Conservation (phyloP, 2,329 filamentous ascomycete species). For the Neurospora crassa region DNA sequence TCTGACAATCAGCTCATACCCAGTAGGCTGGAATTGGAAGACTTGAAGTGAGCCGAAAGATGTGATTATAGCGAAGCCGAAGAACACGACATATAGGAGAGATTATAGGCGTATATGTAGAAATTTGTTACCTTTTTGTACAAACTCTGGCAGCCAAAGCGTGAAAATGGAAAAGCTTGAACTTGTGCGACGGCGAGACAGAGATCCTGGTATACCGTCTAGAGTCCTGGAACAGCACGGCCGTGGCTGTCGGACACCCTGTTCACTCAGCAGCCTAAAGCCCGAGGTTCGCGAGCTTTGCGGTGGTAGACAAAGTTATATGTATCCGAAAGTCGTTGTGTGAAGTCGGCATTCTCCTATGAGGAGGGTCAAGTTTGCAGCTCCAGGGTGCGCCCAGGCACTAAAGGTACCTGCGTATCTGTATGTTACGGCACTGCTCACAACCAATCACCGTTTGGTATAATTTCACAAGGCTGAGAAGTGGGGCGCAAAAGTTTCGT, state of each 20-base stretch:
- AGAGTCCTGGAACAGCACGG: neutral
- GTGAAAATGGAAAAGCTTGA: neutral
- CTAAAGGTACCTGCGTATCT: neutral
- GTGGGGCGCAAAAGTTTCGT: constrained; percentile 15
- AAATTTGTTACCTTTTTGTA: neutral
- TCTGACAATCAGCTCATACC: neutral
- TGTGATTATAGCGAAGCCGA: neutral
- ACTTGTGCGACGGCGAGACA: neutral
- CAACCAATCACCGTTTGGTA: neutral
- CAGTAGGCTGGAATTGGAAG: neutral
- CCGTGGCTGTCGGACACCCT: neutral
- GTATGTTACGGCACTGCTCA: neutral
- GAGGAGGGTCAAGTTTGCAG: neutral
- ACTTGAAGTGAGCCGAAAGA: neutral
- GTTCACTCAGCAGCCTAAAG: neutral
- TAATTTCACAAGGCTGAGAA: neutral
- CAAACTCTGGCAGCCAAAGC: neutral
- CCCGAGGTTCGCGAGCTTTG: neutral
- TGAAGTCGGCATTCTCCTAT: neutral
- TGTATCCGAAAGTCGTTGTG: neutral
- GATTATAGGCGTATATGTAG: neutral
- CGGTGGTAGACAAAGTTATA: neutral
- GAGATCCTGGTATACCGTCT: neutral
- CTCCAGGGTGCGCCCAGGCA: neutral
- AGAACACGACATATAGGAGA: neutral